Evolutionary conservation across 2,329 filamentous ascomycete species (phyloP).

Genomic region (Colletotrichum magnum): DNA sequence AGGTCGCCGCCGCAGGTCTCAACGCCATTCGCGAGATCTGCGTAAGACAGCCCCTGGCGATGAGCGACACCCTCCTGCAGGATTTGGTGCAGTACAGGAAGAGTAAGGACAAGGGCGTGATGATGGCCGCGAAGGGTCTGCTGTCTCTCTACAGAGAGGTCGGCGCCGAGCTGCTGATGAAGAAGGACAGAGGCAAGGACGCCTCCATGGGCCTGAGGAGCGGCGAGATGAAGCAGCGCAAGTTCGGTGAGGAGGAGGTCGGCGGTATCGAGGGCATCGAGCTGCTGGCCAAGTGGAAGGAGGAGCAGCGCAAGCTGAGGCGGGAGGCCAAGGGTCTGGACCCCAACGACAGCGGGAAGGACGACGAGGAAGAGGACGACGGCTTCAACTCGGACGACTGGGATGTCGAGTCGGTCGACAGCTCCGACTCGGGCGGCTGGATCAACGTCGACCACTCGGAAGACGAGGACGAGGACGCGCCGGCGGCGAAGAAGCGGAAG

Average conservation of each 20-base stretch:
- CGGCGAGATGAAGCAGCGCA: slow-evolving; percentile 81
- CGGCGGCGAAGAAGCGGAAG: slow-evolving; percentile 65
- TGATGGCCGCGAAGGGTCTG: slow-evolving; percentile 97
- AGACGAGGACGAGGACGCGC: slow-evolving; percentile 80
- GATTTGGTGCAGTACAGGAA: slow-evolving; percentile 96
- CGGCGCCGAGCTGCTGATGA: slow-evolving; percentile 88
- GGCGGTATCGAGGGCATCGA: slow-evolving; percentile 94
- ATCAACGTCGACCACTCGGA: slow-evolving; percentile 90
- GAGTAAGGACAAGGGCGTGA: slow-evolving; percentile 98
- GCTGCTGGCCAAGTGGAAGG: slow-evolving; percentile 92
- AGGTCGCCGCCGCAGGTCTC: slow-evolving; percentile 91
- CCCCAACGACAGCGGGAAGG: slow-evolving; percentile 73
- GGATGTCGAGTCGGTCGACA: slow-evolving; percentile 73
- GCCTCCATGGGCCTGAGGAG: slow-evolving; percentile 85
- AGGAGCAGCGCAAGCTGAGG: slow-evolving; percentile 85
- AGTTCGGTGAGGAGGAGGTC: slow-evolving; percentile 84
- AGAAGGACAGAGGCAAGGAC: slow-evolving; percentile 91
- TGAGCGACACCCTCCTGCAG: slow-evolving; percentile 95
- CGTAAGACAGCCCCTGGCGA: slow-evolving; percentile 91
- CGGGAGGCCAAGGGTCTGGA: slow-evolving; percentile 77
- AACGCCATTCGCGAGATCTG: slow-evolving; percentile 97
- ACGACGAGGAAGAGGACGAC: slow-evolving; percentile 71
- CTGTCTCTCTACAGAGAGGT: slow-evolving; percentile 93
- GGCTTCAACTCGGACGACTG: slow-evolving; percentile 69
- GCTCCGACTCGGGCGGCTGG: slow-evolving; percentile 87